Base-by-base conservation (phyloP, 2,329 filamentous ascomycete genomes). In the Cladosporium sp. region DNA sequence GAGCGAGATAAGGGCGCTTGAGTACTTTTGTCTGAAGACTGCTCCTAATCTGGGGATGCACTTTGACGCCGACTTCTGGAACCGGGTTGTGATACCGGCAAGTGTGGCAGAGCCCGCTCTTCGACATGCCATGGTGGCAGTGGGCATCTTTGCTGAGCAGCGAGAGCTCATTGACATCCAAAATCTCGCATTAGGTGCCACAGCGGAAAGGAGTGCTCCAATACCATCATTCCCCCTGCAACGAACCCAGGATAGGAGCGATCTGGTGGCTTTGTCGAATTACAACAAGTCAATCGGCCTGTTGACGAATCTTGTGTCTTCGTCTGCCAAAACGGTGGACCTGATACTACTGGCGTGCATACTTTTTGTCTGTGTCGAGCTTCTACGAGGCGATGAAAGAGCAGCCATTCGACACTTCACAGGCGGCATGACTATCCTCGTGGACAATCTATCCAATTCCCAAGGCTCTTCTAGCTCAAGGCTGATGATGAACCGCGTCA, bases 1-100 rank as follows among this genome's bases (percentile, higher is more conserved):
- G 3, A 47, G 52, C 19, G 64, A 65, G 40, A 35, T 39, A 12
- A 44, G 64, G 3, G 57, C 44, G n/a, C 62, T 65, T 12, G 52
- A 63, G 17, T 64, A 60, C 45, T 66, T 64, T 51, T 58, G 55
- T 25, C 37, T 42, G 12, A 61, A 61, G 35, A 65, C 64, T 4
- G 57, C 59, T 12, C 42, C 56, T 3, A 34, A 64, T 34, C 35
- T 66, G 24, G 49, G 58, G 24, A 60, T 61, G 15, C 60, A 60
- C 42, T 58, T 52, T 25, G 59, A 54, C 13, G 49, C 55, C 3
- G 55, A 60, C 6, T 56, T 63, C 20, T 64, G 60, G 62, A 48
- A 37, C 5, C 51, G 53, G 25, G 34, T 58, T 13, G 36, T 64
- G 22, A 47, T 62, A n/a, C 61, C 60, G 22, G 45, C 58, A 13